Percentiles rank a stretch among this genome's conserved stretches.
Conservation (phyloP, 1,139 yeast species). For the Magnusiomyces ingens region DNA sequence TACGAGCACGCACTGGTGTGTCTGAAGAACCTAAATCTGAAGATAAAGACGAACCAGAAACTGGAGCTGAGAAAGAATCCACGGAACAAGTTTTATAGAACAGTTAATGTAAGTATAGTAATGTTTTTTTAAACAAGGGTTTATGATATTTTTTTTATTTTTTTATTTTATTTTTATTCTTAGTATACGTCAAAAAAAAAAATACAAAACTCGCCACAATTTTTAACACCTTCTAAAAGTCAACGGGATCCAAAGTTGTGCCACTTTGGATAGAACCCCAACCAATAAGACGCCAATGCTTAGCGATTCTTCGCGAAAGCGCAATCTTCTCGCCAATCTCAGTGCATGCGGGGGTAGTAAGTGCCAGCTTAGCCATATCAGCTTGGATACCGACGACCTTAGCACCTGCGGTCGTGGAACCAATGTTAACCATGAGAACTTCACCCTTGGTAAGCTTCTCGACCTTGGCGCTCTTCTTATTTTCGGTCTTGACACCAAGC, state of each 20-base stretch:
- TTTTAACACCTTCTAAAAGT: slow-evolving; percentile 15
- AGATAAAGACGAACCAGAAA: too few relatives aligned
- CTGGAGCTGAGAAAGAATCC: too few relatives aligned
- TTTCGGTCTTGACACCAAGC: slow-evolving; percentile 97
- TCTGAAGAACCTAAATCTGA: too few relatives aligned
- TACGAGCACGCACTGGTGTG: background rate
- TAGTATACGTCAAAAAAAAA: too few relatives aligned
- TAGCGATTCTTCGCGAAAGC: slow-evolving; percentile 95
- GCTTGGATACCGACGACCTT: slow-evolving; percentile 97
- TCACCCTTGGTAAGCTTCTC: slow-evolving; percentile 91
- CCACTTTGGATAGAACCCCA: slow-evolving; percentile 99
- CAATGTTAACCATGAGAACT: slow-evolving; percentile 97
- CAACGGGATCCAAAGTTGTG: slow-evolving; percentile 32
- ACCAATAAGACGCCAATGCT: slow-evolving; percentile 99
- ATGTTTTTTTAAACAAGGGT: too few relatives aligned
- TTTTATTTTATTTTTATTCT: too few relatives aligned
- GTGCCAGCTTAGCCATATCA: slow-evolving; percentile 96
- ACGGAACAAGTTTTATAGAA: too few relatives aligned
- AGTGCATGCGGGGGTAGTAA: slow-evolving; percentile 98
- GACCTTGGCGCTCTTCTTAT: slow-evolving; percentile 94
- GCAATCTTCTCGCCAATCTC: slow-evolving; percentile 98
- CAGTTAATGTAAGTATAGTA: too few relatives aligned
- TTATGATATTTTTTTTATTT: too few relatives aligned
- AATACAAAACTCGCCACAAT: too few relatives aligned
- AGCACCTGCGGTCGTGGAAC: slow-evolving; percentile 99